Base-by-base conservation (phyloP, 192 early-diverging fungal species). In the Coemansia asiatica region DNA sequence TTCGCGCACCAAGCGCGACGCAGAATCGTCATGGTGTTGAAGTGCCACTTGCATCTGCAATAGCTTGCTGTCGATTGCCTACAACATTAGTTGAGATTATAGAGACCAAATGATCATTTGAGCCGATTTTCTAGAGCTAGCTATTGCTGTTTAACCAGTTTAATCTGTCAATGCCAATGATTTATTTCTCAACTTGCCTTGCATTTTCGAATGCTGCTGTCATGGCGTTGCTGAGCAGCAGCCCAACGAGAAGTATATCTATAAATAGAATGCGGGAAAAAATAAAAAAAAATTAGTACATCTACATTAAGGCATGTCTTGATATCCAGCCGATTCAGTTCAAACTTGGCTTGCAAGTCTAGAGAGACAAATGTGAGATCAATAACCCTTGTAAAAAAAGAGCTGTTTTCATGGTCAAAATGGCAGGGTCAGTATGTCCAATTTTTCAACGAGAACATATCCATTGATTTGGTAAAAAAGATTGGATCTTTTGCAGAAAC, bases 211-310 rank as follows among this genome's bases (percentile, higher is more conserved):
- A 68, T 60, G 78, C 27, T 66, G 27, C 35, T 53, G 69, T 72
- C 61, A 25, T 77, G 75, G 56, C 69, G 75, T 21, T 63, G 64
- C 46, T 68, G 65, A n/a, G 69, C 58, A 7, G 69, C 62, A 3
- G 56, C 36, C 78, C 78, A 81, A 6, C 67, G 61, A 10, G 63
- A 69, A 12, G 59, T 31, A 40, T 71, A 71, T 29, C 78, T 81
- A 81, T 38, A 56, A 75, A 66, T 61, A 66, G 59, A 59, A 62
- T n/a, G 18, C 1, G 7, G 33, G n/a, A 33, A 36, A 51, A 2
- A 26, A 23, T 22, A 25, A 33, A 8, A 33, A 8, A 33, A 33
- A 8, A 33, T 33, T 8, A 33, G 31, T 33, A 33, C 31, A 33
- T 33, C 31, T 33, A 33, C n/a, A n/a, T n/a, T n/a, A n/a, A n/a